phyloP scores from a whole-genome alignment of 441 rosid genomes.

The Populus hybrid region DNA sequence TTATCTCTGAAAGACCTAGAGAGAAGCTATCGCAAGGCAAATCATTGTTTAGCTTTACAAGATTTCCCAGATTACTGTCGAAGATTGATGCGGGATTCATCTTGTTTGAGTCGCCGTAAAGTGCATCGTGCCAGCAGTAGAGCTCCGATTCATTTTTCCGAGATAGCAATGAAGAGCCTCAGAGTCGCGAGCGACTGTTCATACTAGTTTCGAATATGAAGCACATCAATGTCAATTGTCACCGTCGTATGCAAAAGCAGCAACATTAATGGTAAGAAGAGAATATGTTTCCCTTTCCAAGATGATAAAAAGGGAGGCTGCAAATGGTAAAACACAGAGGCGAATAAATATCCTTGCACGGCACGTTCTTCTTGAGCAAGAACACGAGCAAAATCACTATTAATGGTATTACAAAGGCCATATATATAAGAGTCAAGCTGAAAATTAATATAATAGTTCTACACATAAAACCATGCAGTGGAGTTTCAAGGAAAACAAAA shows the following conservation, averaged over 20 bases:
- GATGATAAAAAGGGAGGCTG: not conserved
- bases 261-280: not conserved
- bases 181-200: constrained; percentile 86
- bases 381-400: not conserved
- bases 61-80: constrained; percentile 35
- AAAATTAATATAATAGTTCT: not conserved
- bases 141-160: constrained; percentile 75
- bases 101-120: constrained; percentile 58
- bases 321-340: not conserved
- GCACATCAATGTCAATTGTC: not conserved
- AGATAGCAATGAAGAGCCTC: constrained; percentile 64
- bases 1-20: constrained; percentile 30
- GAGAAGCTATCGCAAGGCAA: constrained; percentile 8
- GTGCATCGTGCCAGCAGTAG: constrained; percentile 61
- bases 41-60: constrained; percentile 20
- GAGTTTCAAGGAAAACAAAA: not conserved
- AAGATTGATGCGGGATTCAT: constrained; percentile 47
- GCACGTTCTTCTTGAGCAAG: not conserved
- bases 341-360: not conserved
- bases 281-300: not conserved
- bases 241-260: not conserved
- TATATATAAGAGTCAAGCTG: not conserved
- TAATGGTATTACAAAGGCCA: not conserved
- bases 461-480: not conserved
- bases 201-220: constrained; percentile 15